phyloP scores from a whole-genome alignment of 192 early-diverging fungal species.

The Thamnidium elegans region DNA sequence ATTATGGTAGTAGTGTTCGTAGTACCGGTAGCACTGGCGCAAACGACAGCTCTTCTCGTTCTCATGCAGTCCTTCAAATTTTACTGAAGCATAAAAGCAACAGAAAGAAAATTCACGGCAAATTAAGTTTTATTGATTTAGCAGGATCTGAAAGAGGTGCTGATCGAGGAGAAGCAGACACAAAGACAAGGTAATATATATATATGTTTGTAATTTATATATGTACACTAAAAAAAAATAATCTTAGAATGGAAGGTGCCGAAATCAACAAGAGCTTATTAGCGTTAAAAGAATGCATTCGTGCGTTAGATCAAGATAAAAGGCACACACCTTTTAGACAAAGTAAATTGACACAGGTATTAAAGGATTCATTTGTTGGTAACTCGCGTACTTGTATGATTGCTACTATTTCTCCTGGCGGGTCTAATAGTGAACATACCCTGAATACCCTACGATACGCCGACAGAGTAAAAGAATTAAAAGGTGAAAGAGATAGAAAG shows the following conservation, averaged over 20 bases:
- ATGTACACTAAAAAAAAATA: neutral
- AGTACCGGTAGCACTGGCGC: conserved; percentile 95
- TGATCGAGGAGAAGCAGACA: conserved; percentile 89
- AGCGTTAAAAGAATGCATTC: conserved; percentile 96
- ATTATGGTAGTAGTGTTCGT: conserved; percentile 82
- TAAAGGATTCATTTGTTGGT: conserved; percentile 98
- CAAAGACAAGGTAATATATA: conserved; percentile 73
- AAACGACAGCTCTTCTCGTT: conserved; percentile 92
- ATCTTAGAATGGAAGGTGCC: conserved; percentile 89
- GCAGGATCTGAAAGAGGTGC: conserved; percentile 97
- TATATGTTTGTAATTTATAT: too few species aligned
- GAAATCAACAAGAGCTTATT: conserved; percentile 98
- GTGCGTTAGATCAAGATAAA: conserved; percentile 91
- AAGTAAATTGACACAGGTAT: conserved; percentile 91
- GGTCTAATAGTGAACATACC: conserved; percentile 93
- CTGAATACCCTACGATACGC: conserved; percentile 97
- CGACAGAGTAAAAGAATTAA: conserved; percentile 59
- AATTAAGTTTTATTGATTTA: conserved; percentile 96
- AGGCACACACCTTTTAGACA: conserved; percentile 97
- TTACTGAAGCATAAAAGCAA: conserved; percentile 70
- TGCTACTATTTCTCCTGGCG: conserved; percentile 94
- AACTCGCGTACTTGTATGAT: conserved; percentile 99
- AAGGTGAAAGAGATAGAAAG: conserved; percentile 40
- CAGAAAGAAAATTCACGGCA: conserved; percentile 65
- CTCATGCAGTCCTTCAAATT: conserved; percentile 96